phyloP scores from a whole-genome alignment of 169 alveolate genomes.

The Eimeria zaria region DNA sequence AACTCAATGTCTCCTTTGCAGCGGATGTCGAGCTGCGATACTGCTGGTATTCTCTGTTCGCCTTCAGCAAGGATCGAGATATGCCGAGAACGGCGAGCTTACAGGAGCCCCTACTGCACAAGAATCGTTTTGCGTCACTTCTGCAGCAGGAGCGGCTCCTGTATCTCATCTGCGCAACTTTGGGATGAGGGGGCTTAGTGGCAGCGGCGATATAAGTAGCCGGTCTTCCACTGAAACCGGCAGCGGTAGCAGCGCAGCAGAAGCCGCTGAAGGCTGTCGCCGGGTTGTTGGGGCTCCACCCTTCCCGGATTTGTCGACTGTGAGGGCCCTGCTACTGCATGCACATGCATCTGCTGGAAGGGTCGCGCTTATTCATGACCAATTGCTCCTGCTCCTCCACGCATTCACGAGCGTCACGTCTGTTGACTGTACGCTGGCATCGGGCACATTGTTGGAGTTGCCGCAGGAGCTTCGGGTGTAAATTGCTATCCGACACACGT shows the following conservation, averaged over 20 bases:
- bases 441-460: neutral
- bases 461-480: neutral
- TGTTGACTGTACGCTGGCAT: conserved; percentile 12
- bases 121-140: neutral
- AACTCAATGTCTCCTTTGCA: neutral
- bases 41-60: neutral
- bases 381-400: conserved; percentile 69
- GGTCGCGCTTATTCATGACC: conserved; percentile 81
- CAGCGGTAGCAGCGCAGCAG: conserved; percentile 51
- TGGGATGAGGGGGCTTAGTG: conserved; percentile 37
- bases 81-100: neutral
- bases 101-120: neutral
- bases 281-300: neutral
- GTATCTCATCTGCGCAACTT: neutral
- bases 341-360: conserved; percentile 82
- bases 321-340: conserved; percentile 77
- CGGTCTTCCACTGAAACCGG: conserved; percentile 28
- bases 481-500: neutral
- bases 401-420: conserved; percentile 70
- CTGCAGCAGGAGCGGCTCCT: neutral
- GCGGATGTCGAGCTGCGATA: neutral
- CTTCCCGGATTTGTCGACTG: conserved; percentile 81
- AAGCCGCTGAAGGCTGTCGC: neutral
- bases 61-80: conserved; percentile 2
- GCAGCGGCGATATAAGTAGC: conserved; percentile 39